Evolutionary conservation across 306 rosid species (phyloP).

Genomic region (Quercus parvula): DNA sequence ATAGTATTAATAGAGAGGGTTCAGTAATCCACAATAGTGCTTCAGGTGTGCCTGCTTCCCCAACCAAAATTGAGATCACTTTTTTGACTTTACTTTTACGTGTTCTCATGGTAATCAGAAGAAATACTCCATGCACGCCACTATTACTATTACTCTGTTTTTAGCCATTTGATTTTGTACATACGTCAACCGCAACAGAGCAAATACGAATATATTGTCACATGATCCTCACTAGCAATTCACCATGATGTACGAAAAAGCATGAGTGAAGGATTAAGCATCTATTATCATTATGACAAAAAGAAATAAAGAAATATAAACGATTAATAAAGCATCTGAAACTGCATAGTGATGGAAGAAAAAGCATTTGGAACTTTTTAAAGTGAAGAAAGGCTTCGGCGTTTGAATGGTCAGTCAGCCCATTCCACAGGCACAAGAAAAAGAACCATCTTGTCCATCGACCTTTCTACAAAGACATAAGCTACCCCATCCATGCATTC

Average conservation of each 20-base stretch:
- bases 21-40: neutral
- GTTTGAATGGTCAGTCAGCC: slow-evolving; percentile 33
- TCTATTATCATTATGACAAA: neutral
- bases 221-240: no score
- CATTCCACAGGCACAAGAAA: slow-evolving; percentile 17
- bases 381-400: slow-evolving; percentile 6
- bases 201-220: neutral
- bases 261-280: neutral
- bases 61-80: neutral
- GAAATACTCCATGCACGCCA: slow-evolving; percentile 7
- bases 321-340: slow-evolving; percentile 22
- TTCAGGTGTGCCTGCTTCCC: neutral
- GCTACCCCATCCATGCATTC: slow-evolving; percentile 25
- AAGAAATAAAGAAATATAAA: neutral
- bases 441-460: slow-evolving; percentile 35
- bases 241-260: neutral
- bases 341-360: slow-evolving; percentile 4
- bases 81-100: neutral
- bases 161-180: neutral
- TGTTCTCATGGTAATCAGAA: neutral
- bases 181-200: neutral
- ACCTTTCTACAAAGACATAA: slow-evolving; percentile 22
- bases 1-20: neutral
- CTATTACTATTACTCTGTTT: no score
- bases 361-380: slow-evolving; percentile 1